These are phyloP conservation scores for Salix udensis DNA, from an alignment of 345 rosid species.

Conservation along the genomic window DNA sequence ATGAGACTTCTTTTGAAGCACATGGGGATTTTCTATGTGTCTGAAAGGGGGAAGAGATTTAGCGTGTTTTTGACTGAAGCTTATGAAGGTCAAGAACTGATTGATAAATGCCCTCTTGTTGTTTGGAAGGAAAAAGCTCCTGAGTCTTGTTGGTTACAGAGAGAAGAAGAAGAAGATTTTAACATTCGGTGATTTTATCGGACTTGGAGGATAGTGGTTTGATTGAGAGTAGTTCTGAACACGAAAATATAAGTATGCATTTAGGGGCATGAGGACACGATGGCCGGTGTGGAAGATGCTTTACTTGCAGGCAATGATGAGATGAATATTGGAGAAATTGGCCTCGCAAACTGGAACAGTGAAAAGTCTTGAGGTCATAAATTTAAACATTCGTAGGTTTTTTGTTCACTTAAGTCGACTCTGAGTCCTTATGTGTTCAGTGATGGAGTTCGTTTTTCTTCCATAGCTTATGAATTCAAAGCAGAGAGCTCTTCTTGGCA, in stretches of 20 bases:
- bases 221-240: slow-evolving; percentile 30
- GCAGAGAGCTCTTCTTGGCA: background rate
- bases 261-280: slow-evolving; percentile 32
- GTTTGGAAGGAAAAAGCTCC: slow-evolving; percentile 74
- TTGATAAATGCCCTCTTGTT: slow-evolving; percentile 56
- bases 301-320: slow-evolving; percentile 26
- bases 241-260: slow-evolving; percentile 27
- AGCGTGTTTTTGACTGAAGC: slow-evolving; percentile 81
- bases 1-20: slow-evolving; percentile 91
- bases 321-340: slow-evolving; percentile 50
- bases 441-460: background rate
- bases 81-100: slow-evolving; percentile 61
- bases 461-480: background rate
- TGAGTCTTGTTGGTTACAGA: slow-evolving; percentile 48
- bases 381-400: background rate
- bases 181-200: slow-evolving; percentile 44
- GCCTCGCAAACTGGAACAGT: slow-evolving; percentile 9
- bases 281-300: slow-evolving; percentile 31
- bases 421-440: background rate
- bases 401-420: background rate
- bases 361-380: slow-evolving; percentile 8
- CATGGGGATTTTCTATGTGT: slow-evolving; percentile 81
- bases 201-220: slow-evolving; percentile 46
- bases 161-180: slow-evolving; percentile 45
- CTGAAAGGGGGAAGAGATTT: slow-evolving; percentile 88